These are phyloP conservation scores for Fusarium sp. DNA, from an alignment of 2,329 filamentous ascomycete genomes.

Conservation along the genomic window DNA sequence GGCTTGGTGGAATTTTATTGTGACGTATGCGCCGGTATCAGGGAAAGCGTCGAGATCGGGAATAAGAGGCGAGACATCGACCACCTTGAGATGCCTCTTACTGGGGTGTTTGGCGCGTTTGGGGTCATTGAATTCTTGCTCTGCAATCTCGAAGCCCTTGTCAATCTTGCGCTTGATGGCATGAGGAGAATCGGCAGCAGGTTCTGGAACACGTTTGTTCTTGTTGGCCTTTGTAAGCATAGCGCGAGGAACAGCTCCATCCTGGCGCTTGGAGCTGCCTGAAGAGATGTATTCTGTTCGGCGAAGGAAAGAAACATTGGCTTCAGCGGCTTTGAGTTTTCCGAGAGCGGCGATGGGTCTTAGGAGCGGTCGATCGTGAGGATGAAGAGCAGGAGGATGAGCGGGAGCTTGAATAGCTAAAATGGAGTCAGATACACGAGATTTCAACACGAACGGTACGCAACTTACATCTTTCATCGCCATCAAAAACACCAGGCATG, in stretches of 20 bases:
- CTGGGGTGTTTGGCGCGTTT: conserved; percentile 67
- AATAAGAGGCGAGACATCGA: conserved; percentile 70
- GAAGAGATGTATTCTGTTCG: conserved; percentile 94
- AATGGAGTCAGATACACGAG: conserved; percentile 17
- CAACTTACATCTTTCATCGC: conserved; percentile 85
- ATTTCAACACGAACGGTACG: neutral
- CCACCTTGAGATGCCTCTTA: conserved; percentile 67
- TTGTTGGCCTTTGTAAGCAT: conserved; percentile 51
- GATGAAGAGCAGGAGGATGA: conserved; percentile 77
- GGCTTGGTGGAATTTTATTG: conserved; percentile 75
- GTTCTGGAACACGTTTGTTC: conserved; percentile 62
- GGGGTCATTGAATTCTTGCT: conserved; percentile 64
- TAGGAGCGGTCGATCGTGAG: conserved; percentile 85
- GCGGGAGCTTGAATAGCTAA: conserved; percentile 84
- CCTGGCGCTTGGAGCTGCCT: conserved; percentile 61
- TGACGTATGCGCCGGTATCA: conserved; percentile 75
- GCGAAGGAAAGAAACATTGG: conserved; percentile 91
- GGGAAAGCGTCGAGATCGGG: conserved; percentile 77
- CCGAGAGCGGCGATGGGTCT: conserved; percentile 85
- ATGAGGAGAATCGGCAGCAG: conserved; percentile 70
- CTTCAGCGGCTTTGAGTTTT: conserved; percentile 80
- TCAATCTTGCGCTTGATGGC: conserved; percentile 76
- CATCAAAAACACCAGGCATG: conserved; percentile 93
- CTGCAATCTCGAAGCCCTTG: conserved; percentile 67
- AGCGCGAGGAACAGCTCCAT: conserved; percentile 57